Base-by-base conservation (phyloP, 768 basidiomycete genomes). In the Russula emetica region DNA sequence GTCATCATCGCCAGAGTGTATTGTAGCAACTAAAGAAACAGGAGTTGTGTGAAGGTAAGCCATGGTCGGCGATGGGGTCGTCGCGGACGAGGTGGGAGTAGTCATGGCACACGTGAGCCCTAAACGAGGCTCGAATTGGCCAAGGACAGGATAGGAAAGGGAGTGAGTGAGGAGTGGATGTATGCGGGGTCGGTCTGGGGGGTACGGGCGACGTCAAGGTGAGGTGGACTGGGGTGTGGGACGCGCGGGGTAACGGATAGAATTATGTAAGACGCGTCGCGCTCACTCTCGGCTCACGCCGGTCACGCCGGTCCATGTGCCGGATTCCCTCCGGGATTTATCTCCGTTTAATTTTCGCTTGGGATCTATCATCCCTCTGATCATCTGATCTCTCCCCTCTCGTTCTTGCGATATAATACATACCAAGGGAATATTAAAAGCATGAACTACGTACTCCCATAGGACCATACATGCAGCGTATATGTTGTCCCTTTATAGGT, bases 21-120 rank as follows among this genome's bases (percentile, higher is more conserved):
- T 57, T 54, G 78, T 18, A 26, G 58, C 36, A 42, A 60, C 64
- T 69, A 77, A 75, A 70, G 78, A 75, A 69, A 78, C 69, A 34
- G 76, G 74, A 60, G 63, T 64, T 28, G 76, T 80, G 62, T 80
- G 79, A 62, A 84, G 77, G 78, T 82, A 88, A 72, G 82, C 75
- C 73, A 85, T 79, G 67, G 86, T 85, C 28, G 90, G 90, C 55
- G 90, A 92, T 71, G 87, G 85, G 63, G 90, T 90, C 72, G 90
- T 92, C 70, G 87, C 82, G 66, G 89, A 88, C 70, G 88, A 91
- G 66, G 87, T 84, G 62, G 90, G 87, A 44, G 89, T 86, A 71
- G 88, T 85, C 90, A 91, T 92, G 42, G 26, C 52, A 40, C 54
- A 54, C 24, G n/a, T 24, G n/a, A 30, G 55, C 20, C 24, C 34